Base-by-base conservation (phyloP, 1,284 basidiomycete genomes). In the Clitocybe nebularis region DNA sequence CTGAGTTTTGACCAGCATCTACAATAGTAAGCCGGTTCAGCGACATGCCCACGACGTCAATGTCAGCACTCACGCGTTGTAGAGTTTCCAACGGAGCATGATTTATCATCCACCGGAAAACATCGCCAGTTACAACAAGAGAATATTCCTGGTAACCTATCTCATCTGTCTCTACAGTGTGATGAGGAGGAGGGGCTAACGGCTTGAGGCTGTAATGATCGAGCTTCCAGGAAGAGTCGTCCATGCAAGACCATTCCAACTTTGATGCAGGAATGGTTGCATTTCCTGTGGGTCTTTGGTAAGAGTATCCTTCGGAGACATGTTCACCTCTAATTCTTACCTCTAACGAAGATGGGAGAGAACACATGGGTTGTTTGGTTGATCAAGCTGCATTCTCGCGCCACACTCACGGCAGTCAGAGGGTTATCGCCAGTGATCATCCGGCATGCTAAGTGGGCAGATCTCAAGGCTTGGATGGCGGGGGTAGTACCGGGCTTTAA, bases 371-470 rank as follows among this genome's bases (percentile, higher is more conserved):
- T 89, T 17, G 89, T 89, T 48, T 88, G 88, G 37, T 84, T 89
- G 50, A 99, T 83, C 49, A 99, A 74, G 36, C 82, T 83, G 56
- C 95, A 99, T 66, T 99, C 96, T 47, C 95, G 76, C 8, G 93
- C 96, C 22, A 99, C 96, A 54, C 91, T 94, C 55, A 98, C 91
- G 2, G 96, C 96, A 1, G 96, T 99, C 30, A 96, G 74, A 22
- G 94, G 85, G 55, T 99, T 99, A 62, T 99, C 96, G 6, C 96
- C 96, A 0, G 96, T 99, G 44, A 97, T 95, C 96, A 99, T 99
- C 51, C 94, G 79, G 56, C 92, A 95, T 6, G 91, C 88, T 29
- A 99, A 75, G 67, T 97, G 92, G 0, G 96, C 96, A 7, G 80
- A 74, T 43, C 91, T 84, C 11, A 99, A 75, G 0, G 85, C 86